A percentile compares a stretch with the other conserved stretches of the same genome.
These are phyloP conservation scores for Hanseniaspora thailandica DNA, from an alignment of 805 yeast species.

Conservation along the genomic window DNA sequence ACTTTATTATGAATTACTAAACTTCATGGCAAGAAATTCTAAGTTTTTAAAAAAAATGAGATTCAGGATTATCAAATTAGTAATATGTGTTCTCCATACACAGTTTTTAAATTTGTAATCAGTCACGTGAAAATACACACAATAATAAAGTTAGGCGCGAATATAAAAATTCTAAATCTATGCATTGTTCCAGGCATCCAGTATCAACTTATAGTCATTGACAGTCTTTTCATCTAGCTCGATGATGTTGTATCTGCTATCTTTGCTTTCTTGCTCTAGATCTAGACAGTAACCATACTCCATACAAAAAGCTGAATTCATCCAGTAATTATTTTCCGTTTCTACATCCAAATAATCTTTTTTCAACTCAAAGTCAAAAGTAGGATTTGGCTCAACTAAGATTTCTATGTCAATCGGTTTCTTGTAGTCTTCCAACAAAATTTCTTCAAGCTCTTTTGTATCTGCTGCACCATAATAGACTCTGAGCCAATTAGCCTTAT, in stretches of 20 bases:
- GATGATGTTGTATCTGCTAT: background rate
- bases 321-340: slow-evolving; percentile 2
- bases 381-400: slow-evolving; percentile 1
- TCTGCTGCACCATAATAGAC: background rate
- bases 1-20: background rate
- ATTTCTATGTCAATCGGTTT: slow-evolving; percentile 9
- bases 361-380: background rate
- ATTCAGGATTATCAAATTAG: background rate
- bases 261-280: background rate
- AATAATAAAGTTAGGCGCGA: background rate
- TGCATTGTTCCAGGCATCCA: slow-evolving; percentile 4
- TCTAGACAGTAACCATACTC: slow-evolving; percentile 13
- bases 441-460: background rate
- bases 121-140: slow-evolving; percentile 4
- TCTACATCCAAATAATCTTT: slow-evolving; percentile 8
- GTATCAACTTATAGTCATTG: background rate
- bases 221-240: background rate
- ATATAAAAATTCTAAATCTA: background rate
- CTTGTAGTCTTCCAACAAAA: background rate
- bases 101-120: background rate
- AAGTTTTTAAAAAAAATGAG: background rate
- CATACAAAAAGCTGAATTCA: slow-evolving; percentile 13
- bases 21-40: background rate
- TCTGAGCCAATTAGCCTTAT: slow-evolving; percentile 1
- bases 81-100: background rate